Conservation (phyloP, 1,139 yeast genomes). For the Lodderomyces orthopsilosis region DNA sequence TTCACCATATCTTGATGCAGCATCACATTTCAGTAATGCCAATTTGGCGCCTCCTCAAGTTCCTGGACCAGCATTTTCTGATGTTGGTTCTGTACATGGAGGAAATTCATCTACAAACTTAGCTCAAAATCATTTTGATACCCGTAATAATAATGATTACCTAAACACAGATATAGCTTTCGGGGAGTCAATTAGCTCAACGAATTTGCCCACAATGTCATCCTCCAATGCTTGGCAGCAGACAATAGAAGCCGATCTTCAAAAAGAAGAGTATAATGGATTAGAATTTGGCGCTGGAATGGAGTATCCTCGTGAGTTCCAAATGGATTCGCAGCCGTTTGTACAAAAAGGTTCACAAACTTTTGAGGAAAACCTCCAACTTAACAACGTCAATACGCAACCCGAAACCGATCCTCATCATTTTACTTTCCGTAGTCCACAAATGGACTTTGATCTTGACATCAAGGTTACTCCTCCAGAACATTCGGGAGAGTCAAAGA, state of each 20-base stretch:
- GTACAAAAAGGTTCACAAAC: background rate
- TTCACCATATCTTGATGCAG: constrained; percentile 41
- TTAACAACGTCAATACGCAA: constrained; percentile 6
- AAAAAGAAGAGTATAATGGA: constrained; percentile 4
- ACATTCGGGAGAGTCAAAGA: constrained; percentile 5
- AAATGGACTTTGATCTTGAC: constrained; percentile 13
- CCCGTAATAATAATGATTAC: constrained; percentile 22
- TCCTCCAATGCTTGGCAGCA: background rate
- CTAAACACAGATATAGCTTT: constrained; percentile 29
- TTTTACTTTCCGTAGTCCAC: constrained; percentile 9
- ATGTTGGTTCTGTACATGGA: constrained; percentile 13
- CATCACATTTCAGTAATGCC: constrained; percentile 30
- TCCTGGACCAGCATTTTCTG: constrained; percentile 14
- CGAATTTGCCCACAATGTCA: constrained; percentile 27
- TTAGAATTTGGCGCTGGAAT: background rate
- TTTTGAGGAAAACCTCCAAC: constrained; percentile 2
- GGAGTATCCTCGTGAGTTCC: constrained; percentile 1
- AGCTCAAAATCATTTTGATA: constrained; percentile 9
- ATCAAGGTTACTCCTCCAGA: constrained; percentile 16
- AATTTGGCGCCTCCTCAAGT: constrained; percentile 12
- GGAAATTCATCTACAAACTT: constrained; percentile 9
- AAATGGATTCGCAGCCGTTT: background rate
- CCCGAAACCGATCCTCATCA: constrained; percentile 3
- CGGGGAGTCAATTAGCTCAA: constrained; percentile 41
- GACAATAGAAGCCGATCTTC: constrained; percentile 1